Base-by-base conservation (phyloP, 768 basidiomycete species). In the Naematelia aurantialba region DNA sequence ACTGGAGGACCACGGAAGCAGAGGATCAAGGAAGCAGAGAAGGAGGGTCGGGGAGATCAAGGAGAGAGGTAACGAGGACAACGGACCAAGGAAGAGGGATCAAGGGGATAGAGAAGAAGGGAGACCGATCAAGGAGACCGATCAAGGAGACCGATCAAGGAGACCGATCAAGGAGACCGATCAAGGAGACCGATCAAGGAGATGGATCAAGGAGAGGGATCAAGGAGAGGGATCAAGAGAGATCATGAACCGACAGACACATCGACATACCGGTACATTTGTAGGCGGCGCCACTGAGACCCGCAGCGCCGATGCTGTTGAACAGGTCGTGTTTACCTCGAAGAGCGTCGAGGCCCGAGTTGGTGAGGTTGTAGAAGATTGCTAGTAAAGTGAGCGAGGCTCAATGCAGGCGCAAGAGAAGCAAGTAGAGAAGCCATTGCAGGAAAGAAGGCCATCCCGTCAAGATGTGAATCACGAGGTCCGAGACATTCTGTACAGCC, bases 311-410 rank as follows among this genome's bases (percentile, higher is more conserved):
- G 86, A 98, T 91, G 69, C 89, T 91, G 62, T 93, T 92, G 65
- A 85, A 81, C 47, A 84, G 85, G 76, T 99, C 96, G 78, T 98
- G 94, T 78, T 88, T 85, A 63, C 93, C 91, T 75, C 94, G 85
- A 74, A 85, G 80, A 58, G 83, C 81, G 78, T 97, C 94, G 71
- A 98, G 89, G 55, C 87, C 84, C 60, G 93, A 94, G 81, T 97
- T 98, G 80, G 97, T 83, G 65, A 85, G 88, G 79, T 99, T 99
- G 81, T 99, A 99, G 68, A 88, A 83, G 67, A 99, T 85, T 56
- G 94, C 94, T 99, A 76, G n/a, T n/a, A n/a, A n/a, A n/a, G n/a
- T n/a, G n/a, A n/a, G 64, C 63, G 13, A 44, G 44, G 45, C 10
- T 54, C 11, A 44, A n/a, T 44, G 12, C 42, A 12, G 12, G 42